Percentiles rank a stretch among this genome's conserved stretches.
Evolutionary conservation across 2,329 filamentous ascomycete genomes (phyloP).

Genomic region (Albifimbria verrucaria): DNA sequence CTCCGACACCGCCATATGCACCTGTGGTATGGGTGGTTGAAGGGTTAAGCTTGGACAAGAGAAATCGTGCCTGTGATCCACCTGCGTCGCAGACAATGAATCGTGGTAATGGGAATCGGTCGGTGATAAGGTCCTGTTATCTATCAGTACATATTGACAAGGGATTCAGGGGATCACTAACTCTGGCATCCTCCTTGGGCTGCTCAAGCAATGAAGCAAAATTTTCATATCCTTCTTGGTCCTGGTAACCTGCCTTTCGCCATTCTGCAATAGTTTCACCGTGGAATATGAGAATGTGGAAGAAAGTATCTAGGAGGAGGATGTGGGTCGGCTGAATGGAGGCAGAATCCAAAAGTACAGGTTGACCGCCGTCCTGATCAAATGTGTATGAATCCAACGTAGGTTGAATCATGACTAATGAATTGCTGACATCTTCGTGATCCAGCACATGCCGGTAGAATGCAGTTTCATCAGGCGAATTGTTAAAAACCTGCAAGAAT

Average conservation of each 20-base stretch:
- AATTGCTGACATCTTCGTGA: constrained; percentile 95
- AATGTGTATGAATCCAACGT: constrained; percentile 97
- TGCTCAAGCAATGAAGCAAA: constrained; percentile 84
- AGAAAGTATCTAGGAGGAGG: constrained; percentile 94
- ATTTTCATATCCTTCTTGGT: constrained; percentile 97
- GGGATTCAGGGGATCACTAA: constrained; percentile 39
- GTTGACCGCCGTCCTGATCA: constrained; percentile 87
- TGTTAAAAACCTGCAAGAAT: constrained; percentile 99
- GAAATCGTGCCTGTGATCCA: constrained; percentile 93
- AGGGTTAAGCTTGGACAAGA: constrained; percentile 94
- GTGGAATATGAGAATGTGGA: constrained; percentile 99
- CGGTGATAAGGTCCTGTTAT: constrained; percentile 84
- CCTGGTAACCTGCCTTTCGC: constrained; percentile 96
- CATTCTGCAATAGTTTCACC: constrained; percentile 97
- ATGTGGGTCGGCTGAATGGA: constrained; percentile 95
- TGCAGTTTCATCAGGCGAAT: constrained; percentile 97
- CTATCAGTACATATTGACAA: constrained; percentile 9
- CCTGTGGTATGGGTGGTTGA: constrained; percentile 94
- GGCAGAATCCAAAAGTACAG: constrained; percentile 92
- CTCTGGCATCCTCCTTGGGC: constrained; percentile 93
- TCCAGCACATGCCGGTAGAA: constrained; percentile 97
- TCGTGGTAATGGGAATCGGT: constrained; percentile 94
- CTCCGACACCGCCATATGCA: constrained; percentile 82
- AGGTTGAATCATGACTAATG: constrained; percentile 97
- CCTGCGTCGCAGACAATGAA: constrained; percentile 99